Conservation (phyloP, 495 filamentous ascomycete genomes). For the Aspergillus indologenus region DNA sequence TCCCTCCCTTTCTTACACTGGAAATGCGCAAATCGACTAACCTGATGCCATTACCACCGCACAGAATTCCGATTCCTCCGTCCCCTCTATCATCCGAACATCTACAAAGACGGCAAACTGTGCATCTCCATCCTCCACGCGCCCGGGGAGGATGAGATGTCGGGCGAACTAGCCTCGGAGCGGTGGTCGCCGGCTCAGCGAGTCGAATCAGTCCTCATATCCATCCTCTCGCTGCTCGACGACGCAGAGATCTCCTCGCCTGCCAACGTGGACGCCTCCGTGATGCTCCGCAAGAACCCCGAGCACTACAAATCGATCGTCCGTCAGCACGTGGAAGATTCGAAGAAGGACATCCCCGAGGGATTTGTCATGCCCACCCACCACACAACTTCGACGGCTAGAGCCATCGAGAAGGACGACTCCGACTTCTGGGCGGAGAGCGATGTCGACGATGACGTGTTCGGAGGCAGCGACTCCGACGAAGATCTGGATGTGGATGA, state of each 20-base stretch:
- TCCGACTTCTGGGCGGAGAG: slow-evolving; percentile 80
- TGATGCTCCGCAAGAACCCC: slow-evolving; percentile 73
- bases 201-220: slow-evolving; percentile 90
- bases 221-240: slow-evolving; percentile 89
- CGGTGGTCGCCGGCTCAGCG: slow-evolving; percentile 92
- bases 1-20: not conserved
- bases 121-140: slow-evolving; percentile 96
- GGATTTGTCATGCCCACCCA: slow-evolving; percentile 81
- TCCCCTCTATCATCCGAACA: slow-evolving; percentile 87
- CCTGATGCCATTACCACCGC: not conserved
- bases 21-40: slow-evolving; percentile 8
- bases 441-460: slow-evolving; percentile 71
- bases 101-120: slow-evolving; percentile 84
- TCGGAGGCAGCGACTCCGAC: slow-evolving; percentile 70
- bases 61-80: slow-evolving; percentile 77
- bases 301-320: slow-evolving; percentile 67
- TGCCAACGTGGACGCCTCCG: slow-evolving; percentile 90
- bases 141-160: slow-evolving; percentile 87
- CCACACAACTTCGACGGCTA: slow-evolving; percentile 53
- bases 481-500: slow-evolving; percentile 53
- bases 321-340: slow-evolving; percentile 63
- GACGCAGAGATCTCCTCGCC: slow-evolving; percentile 90
- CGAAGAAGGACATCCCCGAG: slow-evolving; percentile 73
- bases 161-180: slow-evolving; percentile 82
- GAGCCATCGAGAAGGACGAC: slow-evolving; percentile 67